phyloP scores from a whole-genome alignment of 805 yeast species.

The Ogataea glucozyma region DNA sequence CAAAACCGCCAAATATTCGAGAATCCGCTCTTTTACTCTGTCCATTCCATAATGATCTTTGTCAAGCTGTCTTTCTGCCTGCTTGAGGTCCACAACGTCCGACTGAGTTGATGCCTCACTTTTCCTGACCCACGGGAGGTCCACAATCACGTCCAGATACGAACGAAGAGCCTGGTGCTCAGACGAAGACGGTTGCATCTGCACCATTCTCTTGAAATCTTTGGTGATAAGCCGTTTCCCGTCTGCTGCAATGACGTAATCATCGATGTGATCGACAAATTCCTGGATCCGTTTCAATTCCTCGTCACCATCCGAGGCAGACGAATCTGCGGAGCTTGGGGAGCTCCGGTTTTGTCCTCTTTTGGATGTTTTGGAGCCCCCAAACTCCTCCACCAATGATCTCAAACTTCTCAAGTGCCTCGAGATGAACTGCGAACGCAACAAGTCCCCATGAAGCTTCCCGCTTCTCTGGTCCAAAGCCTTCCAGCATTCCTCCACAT shows the following conservation, averaged over 20 bases:
- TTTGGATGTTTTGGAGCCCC: slow-evolving; percentile 10
- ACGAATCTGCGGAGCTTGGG: slow-evolving; percentile 16
- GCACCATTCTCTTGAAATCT: slow-evolving; percentile 56
- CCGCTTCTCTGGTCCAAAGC: slow-evolving; percentile 26
- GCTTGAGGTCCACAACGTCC: slow-evolving; percentile 47
- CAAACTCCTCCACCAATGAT: slow-evolving; percentile 26
- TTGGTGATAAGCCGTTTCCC: slow-evolving; percentile 42
- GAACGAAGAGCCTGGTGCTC: slow-evolving; percentile 66
- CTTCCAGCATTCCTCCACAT: slow-evolving; percentile 33
- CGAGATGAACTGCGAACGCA: slow-evolving; percentile 31
- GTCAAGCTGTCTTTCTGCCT: slow-evolving; percentile 60
- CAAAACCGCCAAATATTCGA: slow-evolving; percentile 79
- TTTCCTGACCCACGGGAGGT: slow-evolving; percentile 55
- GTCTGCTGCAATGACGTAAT: slow-evolving; percentile 40
- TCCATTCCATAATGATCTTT: slow-evolving; percentile 78
- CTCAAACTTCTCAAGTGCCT: slow-evolving; percentile 32
- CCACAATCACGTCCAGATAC: slow-evolving; percentile 64
- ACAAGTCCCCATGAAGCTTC: slow-evolving; percentile 23
- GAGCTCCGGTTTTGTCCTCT: slow-evolving; percentile 8
- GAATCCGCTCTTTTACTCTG: slow-evolving; percentile 68
- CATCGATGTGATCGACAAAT: slow-evolving; percentile 34
- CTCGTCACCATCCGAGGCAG: slow-evolving; percentile 46
- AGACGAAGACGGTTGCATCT: slow-evolving; percentile 56
- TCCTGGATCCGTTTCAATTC: slow-evolving; percentile 35
- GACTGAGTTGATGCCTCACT: slow-evolving; percentile 20